Percentiles rank a stretch among this genome's conserved stretches.
Conservation (phyloP, 1,284 basidiomycete species). For the Moniliophthora roreri region DNA sequence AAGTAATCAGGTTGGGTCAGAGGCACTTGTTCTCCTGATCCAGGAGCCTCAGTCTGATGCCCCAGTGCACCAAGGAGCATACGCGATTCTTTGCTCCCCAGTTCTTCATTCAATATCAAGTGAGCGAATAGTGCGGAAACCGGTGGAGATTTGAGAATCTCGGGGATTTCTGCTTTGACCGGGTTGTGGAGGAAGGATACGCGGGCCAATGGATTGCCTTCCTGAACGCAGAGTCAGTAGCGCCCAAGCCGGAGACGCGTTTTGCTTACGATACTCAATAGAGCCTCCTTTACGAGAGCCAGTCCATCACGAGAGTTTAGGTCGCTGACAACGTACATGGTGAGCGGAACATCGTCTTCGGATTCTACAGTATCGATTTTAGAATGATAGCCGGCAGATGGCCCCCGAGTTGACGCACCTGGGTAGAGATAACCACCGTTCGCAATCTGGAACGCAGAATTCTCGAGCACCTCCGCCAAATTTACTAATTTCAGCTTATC, state of each 20-base stretch:
- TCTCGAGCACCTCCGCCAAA: constrained; percentile 47
- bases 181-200: constrained; percentile 71
- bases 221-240: constrained; percentile 30
- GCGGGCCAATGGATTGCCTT: constrained; percentile 43
- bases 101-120: constrained; percentile 36
- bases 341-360: constrained; percentile 39
- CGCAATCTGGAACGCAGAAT: constrained; percentile 33
- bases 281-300: constrained; percentile 56
- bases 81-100: constrained; percentile 37
- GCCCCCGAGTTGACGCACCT: constrained; percentile 33
- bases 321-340: constrained; percentile 78
- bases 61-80: constrained; percentile 41
- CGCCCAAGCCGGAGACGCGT: constrained; percentile 1
- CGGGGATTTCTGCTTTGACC: constrained; percentile 16
- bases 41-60: constrained; percentile 21
- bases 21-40: constrained; percentile 30
- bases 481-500: constrained; percentile 51
- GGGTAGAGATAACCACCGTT: constrained; percentile 49
- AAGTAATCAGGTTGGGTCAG: constrained; percentile 35
- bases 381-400: neutral
- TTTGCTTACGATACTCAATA: constrained; percentile 62
- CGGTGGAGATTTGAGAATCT: constrained; percentile 17
- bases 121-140: constrained; percentile 47
- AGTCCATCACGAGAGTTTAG: constrained; percentile 67
- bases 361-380: constrained; percentile 28